phyloP scores from a whole-genome alignment of 2,329 filamentous ascomycete genomes.

The Plectosphaerella sp. region DNA sequence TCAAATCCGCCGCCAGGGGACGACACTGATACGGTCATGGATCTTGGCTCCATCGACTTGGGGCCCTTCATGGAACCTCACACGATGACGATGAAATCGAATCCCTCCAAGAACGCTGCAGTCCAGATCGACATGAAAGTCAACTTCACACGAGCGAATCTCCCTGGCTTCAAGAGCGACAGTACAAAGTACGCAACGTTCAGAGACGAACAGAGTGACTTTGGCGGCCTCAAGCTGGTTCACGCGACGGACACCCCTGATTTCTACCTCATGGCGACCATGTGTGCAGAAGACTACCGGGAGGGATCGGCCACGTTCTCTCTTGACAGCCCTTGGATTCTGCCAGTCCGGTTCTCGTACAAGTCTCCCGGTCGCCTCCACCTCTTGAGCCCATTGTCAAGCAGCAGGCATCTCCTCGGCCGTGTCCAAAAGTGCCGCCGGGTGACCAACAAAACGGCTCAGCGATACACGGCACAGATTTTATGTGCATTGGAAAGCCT shows the following conservation, averaged over 20 bases:
- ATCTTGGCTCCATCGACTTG: not conserved
- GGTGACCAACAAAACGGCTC: not conserved
- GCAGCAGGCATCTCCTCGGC: not conserved
- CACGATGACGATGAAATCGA: not conserved
- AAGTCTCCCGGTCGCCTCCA: conserved; percentile 1
- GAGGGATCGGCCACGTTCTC: not conserved
- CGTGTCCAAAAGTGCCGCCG: not conserved
- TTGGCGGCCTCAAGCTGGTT: not conserved
- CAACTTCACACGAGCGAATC: not conserved
- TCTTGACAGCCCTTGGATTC: not conserved
- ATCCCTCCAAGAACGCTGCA: not conserved
- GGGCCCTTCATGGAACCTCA: not conserved
- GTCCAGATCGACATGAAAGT: not conserved
- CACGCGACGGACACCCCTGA: not conserved
- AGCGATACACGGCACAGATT: not conserved
- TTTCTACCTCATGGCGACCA: not conserved
- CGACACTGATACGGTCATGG: not conserved
- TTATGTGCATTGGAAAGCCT: conserved; percentile 2
- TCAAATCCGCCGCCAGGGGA: not conserved
- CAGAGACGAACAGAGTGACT: not conserved
- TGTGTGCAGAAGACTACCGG: conserved; percentile 2
- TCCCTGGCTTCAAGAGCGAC: not conserved
- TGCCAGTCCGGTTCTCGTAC: not conserved
- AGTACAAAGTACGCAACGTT: not conserved
- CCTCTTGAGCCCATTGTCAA: conserved; percentile 1